Evolutionary conservation across 306 rosid species (phyloP).

Genomic region (Geum urbanum): DNA sequence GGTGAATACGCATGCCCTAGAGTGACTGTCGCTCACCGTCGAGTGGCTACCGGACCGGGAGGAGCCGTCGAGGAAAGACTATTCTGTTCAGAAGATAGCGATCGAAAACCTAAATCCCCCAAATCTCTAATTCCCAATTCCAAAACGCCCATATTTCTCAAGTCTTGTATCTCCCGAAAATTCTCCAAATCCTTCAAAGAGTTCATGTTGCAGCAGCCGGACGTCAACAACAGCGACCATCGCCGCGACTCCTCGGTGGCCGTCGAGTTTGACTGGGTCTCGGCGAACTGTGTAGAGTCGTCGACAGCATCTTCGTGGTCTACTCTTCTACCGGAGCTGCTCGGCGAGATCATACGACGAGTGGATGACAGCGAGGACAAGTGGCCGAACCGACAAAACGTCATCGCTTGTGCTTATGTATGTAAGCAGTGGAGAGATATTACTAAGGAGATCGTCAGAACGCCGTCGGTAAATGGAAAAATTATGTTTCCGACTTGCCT

Average conservation of each 20-base stretch:
- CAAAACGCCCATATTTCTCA: slow-evolving; percentile 52
- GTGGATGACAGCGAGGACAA: slow-evolving; percentile 62
- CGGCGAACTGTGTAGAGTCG: slow-evolving; percentile 5
- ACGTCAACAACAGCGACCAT: background rate
- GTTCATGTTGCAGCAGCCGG: no score
- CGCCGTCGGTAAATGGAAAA: slow-evolving; percentile 47
- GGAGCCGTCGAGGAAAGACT: no score
- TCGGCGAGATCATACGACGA: slow-evolving; percentile 32
- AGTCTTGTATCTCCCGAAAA: slow-evolving; percentile 59
- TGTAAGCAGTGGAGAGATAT: slow-evolving; percentile 89
- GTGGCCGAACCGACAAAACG: slow-evolving; percentile 80
- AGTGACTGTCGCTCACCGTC: no score
- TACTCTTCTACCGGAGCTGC: no score
- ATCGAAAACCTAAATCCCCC: slow-evolving; percentile 27
- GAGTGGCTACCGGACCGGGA: no score
- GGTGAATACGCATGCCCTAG: slow-evolving; percentile 65
- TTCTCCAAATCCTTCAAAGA: slow-evolving; percentile 47
- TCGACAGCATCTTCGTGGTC: slow-evolving; percentile 45
- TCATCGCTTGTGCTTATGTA: slow-evolving; percentile 80
- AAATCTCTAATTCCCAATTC: background rate
- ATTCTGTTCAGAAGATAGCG: background rate
- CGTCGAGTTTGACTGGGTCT: slow-evolving; percentile 15
- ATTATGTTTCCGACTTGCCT: slow-evolving; percentile 72
- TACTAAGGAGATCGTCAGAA: slow-evolving; percentile 57
- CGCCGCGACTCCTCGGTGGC: slow-evolving; percentile 4